phyloP scores from a whole-genome alignment of 2,329 filamentous ascomycete genomes.

The Colletotrichum neosansevieriae region DNA sequence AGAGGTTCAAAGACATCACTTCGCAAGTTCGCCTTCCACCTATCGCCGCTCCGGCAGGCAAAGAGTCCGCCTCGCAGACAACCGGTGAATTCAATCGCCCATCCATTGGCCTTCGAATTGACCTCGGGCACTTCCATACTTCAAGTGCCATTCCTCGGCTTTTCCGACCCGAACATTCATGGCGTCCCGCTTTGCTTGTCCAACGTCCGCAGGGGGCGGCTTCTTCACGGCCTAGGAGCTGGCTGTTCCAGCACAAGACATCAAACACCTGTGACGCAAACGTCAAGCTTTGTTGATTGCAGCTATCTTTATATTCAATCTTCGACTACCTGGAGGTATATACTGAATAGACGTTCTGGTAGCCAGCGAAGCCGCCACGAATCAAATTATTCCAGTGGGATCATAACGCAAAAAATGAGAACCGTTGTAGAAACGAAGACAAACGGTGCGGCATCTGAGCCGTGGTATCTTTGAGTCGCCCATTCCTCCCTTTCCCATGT shows the following conservation, averaged over 20 bases:
- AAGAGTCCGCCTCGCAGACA: no score
- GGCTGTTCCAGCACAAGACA: not conserved
- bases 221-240: not conserved
- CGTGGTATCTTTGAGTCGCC: constrained; percentile 38
- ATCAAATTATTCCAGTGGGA: constrained; percentile 22
- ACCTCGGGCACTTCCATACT: not conserved
- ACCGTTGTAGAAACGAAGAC: constrained; percentile 35
- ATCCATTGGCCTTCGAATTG: no score
- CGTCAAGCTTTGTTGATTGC: not conserved
- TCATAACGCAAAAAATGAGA: constrained; percentile 30
- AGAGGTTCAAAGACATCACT: constrained; percentile 14
- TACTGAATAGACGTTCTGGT: constrained; percentile 25
- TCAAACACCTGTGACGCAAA: not conserved
- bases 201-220: not conserved
- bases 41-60: constrained; percentile 28
- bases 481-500: constrained; percentile 4
- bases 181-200: not conserved
- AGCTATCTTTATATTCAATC: constrained; percentile 34
- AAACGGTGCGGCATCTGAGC: constrained; percentile 36
- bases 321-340: constrained; percentile 25
- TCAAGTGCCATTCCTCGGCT: not conserved
- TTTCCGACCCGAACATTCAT: not conserved
- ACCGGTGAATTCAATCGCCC: no score
- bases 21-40: constrained; percentile 22
- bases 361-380: constrained; percentile 13